These are phyloP conservation scores for Oropetium thomaeum DNA, from an alignment of 176 grass and related monocot species.

Conservation along the genomic window DNA sequence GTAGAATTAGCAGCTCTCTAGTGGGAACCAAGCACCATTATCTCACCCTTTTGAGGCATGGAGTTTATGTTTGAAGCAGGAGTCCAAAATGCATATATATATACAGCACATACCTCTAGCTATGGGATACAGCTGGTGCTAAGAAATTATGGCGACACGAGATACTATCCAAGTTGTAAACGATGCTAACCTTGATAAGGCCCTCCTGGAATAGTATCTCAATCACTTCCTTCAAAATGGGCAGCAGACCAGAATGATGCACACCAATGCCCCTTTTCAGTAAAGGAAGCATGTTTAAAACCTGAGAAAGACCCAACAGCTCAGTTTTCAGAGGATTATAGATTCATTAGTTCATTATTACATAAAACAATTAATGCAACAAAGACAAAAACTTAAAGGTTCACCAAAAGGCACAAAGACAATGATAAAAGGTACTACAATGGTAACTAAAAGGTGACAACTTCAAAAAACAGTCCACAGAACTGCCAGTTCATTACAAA, in stretches of 20 bases:
- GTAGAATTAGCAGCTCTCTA: background rate
- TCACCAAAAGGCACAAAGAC: background rate
- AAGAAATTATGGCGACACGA: background rate
- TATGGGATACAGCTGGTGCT: background rate
- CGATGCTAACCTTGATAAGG: slow-evolving; percentile 71
- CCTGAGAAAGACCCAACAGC: slow-evolving; percentile 26
- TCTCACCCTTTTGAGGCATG: background rate
- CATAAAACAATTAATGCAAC: background rate
- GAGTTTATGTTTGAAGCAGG: slow-evolving; percentile 5
- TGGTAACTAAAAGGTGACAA: background rate
- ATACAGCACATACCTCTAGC: slow-evolving; percentile 1
- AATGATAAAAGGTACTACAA: background rate
- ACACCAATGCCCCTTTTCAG: slow-evolving; percentile 91
- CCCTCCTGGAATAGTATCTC: slow-evolving; percentile 99
- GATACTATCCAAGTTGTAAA: background rate
- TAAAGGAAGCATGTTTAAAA: slow-evolving; percentile 88
- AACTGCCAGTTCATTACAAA: background rate
- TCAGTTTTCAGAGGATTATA: slow-evolving; percentile 2
- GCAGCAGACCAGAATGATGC: slow-evolving; percentile 91
- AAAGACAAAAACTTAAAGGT: background rate
- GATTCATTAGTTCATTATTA: background rate
- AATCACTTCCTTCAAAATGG: slow-evolving; percentile 98
- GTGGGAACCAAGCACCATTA: background rate
- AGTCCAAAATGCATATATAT: background rate
- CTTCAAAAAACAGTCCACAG: slow-evolving; percentile 2